Evolutionary conservation across 441 rosid genomes (phyloP), one percentile per base, ranked within the genome.

Genomic region (Kokia cookei): DNA sequence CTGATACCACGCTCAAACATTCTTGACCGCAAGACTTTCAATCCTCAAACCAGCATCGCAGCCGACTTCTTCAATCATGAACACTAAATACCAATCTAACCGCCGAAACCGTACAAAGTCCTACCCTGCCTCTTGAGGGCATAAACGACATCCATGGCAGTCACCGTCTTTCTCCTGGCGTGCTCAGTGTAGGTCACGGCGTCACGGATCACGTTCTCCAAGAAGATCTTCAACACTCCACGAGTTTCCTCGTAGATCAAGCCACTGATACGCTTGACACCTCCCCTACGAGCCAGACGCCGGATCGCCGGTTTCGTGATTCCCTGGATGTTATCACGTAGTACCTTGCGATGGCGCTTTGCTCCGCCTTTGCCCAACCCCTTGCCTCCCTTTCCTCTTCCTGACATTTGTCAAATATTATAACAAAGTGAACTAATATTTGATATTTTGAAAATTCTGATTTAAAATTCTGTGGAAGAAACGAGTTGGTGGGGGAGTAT

Each of bases 101-200:
- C 85, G 1, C 85, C 87, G 40, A 84, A 82, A 5, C 87, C 83
- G 3, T 84, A 84, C 1, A 84, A 76, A 77, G 85, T 84, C 1
- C 85, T 71, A 9, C 87, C 85, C 32, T 84, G 87, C 64, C 87
- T 80, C 81, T 84, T 84, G n/a, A 84, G 79, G n/a, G 87, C 84
- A 19, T 82, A 84, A 0, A 84, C 87, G 1, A 84, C 87, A 7
- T 84, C 85, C 87, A 84, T 84, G 0, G 87, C 87, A n/a, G 87
- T 84, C 2, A 84, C 85, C 0, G 87, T 84, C 73, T 84, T 84
- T 67, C 87, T 76, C 67, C 87, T 75, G 12, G 87, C 87, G 67
- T 84, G 87, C 76, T 84, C 87, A 0, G 87, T 84, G 65, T 84
- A 82, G 13, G 60, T 55, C 27, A 55, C 60, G 5, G 60, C 60